phyloP scores from a whole-genome alignment of 1,139 yeast species.

The Taphrina wiesneri region DNA sequence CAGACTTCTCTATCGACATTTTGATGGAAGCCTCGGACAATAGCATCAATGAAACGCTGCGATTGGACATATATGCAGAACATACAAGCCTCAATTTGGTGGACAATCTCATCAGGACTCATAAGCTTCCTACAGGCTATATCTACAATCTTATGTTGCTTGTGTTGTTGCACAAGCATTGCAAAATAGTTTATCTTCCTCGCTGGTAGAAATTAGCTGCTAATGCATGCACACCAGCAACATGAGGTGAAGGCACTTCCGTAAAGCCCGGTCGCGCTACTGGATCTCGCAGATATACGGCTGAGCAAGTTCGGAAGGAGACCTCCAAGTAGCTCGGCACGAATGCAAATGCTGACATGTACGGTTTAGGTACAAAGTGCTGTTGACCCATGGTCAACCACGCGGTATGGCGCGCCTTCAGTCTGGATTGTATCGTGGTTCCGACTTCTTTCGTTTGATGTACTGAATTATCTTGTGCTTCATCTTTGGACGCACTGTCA shows the following conservation, averaged over 20 bases:
- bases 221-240: constrained; percentile 80
- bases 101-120: too few species aligned
- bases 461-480: neutral
- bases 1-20: too few species aligned
- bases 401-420: neutral
- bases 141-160: too few species aligned
- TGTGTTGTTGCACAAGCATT: neutral
- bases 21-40: too few species aligned
- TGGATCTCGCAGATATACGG: constrained; percentile 92
- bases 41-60: too few species aligned
- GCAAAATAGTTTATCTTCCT: constrained; percentile 47
- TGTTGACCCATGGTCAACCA: constrained; percentile 46
- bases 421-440: neutral
- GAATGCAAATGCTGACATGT: constrained; percentile 87
- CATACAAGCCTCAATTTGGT: too few species aligned
- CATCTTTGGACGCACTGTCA: constrained; percentile 45
- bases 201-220: constrained; percentile 94
- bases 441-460: too few species aligned
- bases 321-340: constrained; percentile 90
- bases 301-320: constrained; percentile 88
- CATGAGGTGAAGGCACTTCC: constrained; percentile 90
- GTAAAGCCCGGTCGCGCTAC: constrained; percentile 97
- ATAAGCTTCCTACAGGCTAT: neutral
- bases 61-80: too few species aligned
- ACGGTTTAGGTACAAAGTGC: constrained; percentile 86